These are phyloP conservation scores for Russula virescens DNA, from an alignment of 768 basidiomycete genomes.

Conservation along the genomic window DNA sequence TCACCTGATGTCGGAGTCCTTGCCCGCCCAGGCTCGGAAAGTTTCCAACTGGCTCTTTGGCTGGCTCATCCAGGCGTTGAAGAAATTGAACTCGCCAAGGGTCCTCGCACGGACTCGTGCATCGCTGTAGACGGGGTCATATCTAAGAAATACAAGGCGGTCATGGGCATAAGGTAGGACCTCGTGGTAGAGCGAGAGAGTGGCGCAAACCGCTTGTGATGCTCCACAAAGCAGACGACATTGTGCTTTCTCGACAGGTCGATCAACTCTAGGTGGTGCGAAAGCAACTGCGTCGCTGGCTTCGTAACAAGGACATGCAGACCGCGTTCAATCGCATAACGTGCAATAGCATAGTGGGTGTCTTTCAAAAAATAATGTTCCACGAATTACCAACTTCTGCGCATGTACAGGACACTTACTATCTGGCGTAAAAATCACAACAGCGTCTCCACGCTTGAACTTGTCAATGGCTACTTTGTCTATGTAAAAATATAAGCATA, in stretches of 20 bases:
- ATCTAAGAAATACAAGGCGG: slow-evolving; percentile 36
- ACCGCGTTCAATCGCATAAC: slow-evolving; percentile 79
- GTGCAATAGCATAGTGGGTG: slow-evolving; percentile 80
- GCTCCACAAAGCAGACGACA: slow-evolving; percentile 90
- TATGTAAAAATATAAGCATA: slow-evolving; percentile 28
- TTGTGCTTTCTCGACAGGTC: slow-evolving; percentile 71
- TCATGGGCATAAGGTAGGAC: not conserved
- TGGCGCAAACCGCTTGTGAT: slow-evolving; percentile 68
- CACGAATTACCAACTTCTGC: not conserved
- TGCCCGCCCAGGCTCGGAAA: slow-evolving; percentile 93
- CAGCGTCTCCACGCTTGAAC: slow-evolving; percentile 77
- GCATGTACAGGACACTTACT: slow-evolving; percentile 41
- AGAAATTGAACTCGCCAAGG: slow-evolving; percentile 92
- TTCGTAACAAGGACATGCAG: slow-evolving; percentile 91
- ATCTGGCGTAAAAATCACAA: slow-evolving; percentile 91
- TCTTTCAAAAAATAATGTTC: slow-evolving; percentile 35
- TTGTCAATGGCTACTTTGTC: slow-evolving; percentile 78
- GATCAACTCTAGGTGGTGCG: slow-evolving; percentile 76
- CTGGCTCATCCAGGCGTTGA: slow-evolving; percentile 96
- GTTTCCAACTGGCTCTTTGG: slow-evolving; percentile 93
- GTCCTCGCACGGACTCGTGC: slow-evolving; percentile 70
- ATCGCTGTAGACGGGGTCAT: slow-evolving; percentile 90
- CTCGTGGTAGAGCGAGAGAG: not conserved
- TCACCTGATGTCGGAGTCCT: slow-evolving; percentile 87
- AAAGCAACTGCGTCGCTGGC: slow-evolving; percentile 81